Evolutionary conservation across 202 grass and related monocot species (phyloP).

Genomic region (Zoysia matrella): DNA sequence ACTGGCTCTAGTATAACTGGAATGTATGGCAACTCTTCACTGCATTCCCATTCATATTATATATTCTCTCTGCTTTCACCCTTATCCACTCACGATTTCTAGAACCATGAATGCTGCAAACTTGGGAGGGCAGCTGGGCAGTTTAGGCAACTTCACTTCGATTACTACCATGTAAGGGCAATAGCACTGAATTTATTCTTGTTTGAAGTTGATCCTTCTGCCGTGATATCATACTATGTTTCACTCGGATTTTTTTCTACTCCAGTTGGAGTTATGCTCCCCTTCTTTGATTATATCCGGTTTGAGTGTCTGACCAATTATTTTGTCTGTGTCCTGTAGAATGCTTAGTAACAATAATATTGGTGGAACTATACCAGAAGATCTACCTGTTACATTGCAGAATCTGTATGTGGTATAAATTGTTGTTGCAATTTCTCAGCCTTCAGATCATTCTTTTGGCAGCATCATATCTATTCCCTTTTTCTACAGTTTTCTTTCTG

Average conservation of each 20-base stretch:
- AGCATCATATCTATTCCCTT: background rate
- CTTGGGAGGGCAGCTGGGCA: slow-evolving; percentile 80
- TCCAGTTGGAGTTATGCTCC: no score
- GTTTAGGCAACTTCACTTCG: slow-evolving; percentile 79
- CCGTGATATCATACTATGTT: background rate
- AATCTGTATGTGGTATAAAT: slow-evolving; percentile 57
- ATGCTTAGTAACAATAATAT: slow-evolving; percentile 95
- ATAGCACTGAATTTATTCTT: background rate
- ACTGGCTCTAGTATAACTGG: slow-evolving; percentile 71
- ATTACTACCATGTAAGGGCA: slow-evolving; percentile 74
- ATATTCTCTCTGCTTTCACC: slow-evolving; percentile 12
- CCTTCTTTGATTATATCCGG: background rate
- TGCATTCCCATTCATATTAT: slow-evolving; percentile 4
- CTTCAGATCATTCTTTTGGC: background rate
- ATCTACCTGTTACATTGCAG: slow-evolving; percentile 77
- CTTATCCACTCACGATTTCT: slow-evolving; percentile 38
- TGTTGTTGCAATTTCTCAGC: background rate
- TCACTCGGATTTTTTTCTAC: background rate
- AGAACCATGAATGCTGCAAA: slow-evolving; percentile 90
- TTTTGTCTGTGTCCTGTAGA: slow-evolving; percentile 51
- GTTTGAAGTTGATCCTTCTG: background rate
- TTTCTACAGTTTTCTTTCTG: slow-evolving; percentile 84
- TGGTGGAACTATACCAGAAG: slow-evolving; percentile 87
- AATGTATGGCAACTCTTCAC: slow-evolving; percentile 66
- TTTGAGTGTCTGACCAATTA: slow-evolving; percentile 13